A percentile compares a stretch with the other conserved stretches of the same genome.
Evolutionary conservation across 2,329 filamentous ascomycete species (phyloP).

Genomic region (Sporothrix sp.): DNA sequence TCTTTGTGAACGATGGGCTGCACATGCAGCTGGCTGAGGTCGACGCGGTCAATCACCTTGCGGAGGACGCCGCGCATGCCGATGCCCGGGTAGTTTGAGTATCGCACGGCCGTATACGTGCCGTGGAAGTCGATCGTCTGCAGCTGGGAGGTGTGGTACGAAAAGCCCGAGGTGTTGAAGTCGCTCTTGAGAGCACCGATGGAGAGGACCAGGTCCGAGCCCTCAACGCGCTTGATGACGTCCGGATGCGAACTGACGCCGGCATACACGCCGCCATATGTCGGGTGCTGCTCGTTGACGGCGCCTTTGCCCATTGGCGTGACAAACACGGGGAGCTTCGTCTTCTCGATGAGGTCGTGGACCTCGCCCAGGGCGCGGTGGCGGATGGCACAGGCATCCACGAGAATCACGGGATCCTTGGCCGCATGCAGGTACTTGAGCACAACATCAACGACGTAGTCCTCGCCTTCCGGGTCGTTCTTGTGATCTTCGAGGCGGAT

Average conservation of each 20-base stretch:
- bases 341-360: constrained; percentile 61
- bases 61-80: constrained; percentile 69
- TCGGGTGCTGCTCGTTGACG: constrained; percentile 64
- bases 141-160: constrained; percentile 65
- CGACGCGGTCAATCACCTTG: constrained; percentile 54
- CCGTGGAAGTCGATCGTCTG: constrained; percentile 76
- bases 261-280: constrained; percentile 76
- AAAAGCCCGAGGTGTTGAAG: constrained; percentile 77
- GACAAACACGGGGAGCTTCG: constrained; percentile 71
- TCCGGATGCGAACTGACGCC: constrained; percentile 62
- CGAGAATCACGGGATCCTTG: constrained; percentile 65
- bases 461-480: constrained; percentile 63
- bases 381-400: constrained; percentile 75
- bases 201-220: constrained; percentile 59
- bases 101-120: constrained; percentile 60
- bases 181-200: constrained; percentile 62
- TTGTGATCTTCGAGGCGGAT: constrained; percentile 55
- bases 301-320: constrained; percentile 85
- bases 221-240: constrained; percentile 55
- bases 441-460: constrained; percentile 74
- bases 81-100: constrained; percentile 68
- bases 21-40: constrained; percentile 48
- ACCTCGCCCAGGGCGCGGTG: constrained; percentile 66
- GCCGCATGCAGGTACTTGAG: constrained; percentile 57
- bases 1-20: constrained; percentile 44